Base-by-base conservation (phyloP, 352 stramenopile species). In the Achlya hypogyna region DNA sequence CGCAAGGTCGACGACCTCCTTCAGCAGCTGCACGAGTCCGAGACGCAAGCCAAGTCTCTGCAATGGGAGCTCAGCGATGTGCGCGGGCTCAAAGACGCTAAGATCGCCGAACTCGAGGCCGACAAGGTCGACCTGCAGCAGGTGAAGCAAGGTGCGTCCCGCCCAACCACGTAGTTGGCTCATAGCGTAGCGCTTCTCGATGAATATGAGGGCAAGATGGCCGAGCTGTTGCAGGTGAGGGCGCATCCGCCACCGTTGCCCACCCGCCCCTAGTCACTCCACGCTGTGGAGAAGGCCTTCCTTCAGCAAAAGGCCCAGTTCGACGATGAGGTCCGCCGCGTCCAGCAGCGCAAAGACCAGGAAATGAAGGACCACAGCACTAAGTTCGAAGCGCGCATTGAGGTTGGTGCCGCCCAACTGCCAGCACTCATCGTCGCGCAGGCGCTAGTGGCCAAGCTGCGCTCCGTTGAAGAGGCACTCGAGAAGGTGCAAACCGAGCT, bases 121-220 rank as follows among this genome's bases (percentile, higher is more conserved):
- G 79, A 90, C 51, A 74, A 82, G 22, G 51, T 62, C 0, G 77
- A 78, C 42, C 51, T 93, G 4, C 78, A 89, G 51, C 74, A 89
- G 5, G 72, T 88, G 0, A 93, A 93, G 62, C 84, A 93, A 51
- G 38, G 38, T 45, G 2, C 6, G 38, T 42, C 38, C 38, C n/a
- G 14, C 12, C 38, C 6, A 9, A 45, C 14, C n/a, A 45, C 2
- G 6, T 16, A 42, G 6, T 42, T 6, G 14, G 34, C 6, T 42
- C 6, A 42, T 14, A 14, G 6, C 34, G 38, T 45, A 45, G 72
- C 78, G 29, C 65, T 95, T 23, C 62, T 93, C 51, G 84, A 93
- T 63, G 84, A 95, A 71, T 91, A 93, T 63, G 86, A 95, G 65
- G 73, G 63, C 12, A 93, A 93, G 65, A 93, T 93, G 82, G 82